These are phyloP conservation scores for Salmacisia buchloeana DNA, from an alignment of 1,284 basidiomycete species.

Conservation along the genomic window DNA sequence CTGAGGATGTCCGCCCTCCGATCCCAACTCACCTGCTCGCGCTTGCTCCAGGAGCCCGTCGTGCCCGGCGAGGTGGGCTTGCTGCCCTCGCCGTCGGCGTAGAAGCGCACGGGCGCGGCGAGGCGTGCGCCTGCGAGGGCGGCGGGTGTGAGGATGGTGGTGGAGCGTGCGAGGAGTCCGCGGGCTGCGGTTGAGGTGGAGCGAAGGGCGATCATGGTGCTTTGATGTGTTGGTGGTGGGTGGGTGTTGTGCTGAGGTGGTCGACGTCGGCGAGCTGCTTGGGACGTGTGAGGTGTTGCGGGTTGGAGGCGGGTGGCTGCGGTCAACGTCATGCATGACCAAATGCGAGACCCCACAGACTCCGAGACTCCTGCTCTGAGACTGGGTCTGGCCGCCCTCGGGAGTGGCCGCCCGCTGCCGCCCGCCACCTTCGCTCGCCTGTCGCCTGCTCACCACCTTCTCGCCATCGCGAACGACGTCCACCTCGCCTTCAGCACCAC, in stretches of 20 bases:
- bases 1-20: neutral
- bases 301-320: too few species aligned
- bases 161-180: constrained; percentile 18
- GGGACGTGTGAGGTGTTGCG: neutral
- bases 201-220: constrained; percentile 29
- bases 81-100: constrained; percentile 31
- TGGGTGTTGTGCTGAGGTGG: constrained; percentile 8
- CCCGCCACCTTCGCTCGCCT: too few species aligned
- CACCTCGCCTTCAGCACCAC: neutral
- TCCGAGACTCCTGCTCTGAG: too few species aligned
- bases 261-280: neutral
- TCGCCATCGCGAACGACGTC: too few species aligned
- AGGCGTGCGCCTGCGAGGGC: constrained; percentile 12
- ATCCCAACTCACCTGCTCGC: constrained; percentile 31
- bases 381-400: too few species aligned
- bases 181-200: constrained; percentile 24
- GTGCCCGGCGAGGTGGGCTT: constrained; percentile 23
- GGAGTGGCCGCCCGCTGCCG: too few species aligned
- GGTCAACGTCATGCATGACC: too few species aligned
- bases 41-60: constrained; percentile 32
- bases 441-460: too few species aligned
- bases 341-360: too few species aligned
- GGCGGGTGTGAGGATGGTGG: constrained; percentile 18
- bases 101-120: constrained; percentile 25
- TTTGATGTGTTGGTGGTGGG: constrained; percentile 6